These are phyloP conservation scores for Aristolochia fimbriata DNA, from an alignment of 164 flowering plant species.

Conservation along the genomic window DNA sequence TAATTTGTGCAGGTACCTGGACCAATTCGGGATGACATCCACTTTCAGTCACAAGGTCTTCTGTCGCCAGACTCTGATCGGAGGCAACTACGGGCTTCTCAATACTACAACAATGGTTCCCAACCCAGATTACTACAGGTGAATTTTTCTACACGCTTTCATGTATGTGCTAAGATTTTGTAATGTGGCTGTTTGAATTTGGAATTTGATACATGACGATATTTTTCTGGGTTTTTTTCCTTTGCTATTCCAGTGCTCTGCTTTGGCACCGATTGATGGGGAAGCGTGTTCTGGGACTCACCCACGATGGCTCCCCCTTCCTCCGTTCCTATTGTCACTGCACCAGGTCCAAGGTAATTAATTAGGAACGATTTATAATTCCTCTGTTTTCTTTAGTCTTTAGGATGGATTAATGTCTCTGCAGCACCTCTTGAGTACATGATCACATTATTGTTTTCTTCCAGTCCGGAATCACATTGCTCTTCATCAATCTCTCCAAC, in stretches of 20 bases:
- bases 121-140: slow-evolving; percentile 74
- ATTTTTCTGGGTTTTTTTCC: background rate
- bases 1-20: slow-evolving; percentile 47
- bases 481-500: slow-evolving; percentile 48
- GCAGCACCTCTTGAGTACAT: too few species aligned
- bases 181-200: background rate
- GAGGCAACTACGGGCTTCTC: slow-evolving; percentile 72
- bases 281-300: slow-evolving; percentile 27
- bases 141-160: too few species aligned
- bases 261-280: slow-evolving; percentile 80
- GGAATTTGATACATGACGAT: background rate
- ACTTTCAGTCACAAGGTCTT: slow-evolving; percentile 42
- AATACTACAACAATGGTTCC: slow-evolving; percentile 51
- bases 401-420: too few species aligned
- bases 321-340: slow-evolving; percentile 57
- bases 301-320: slow-evolving; percentile 28
- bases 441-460: background rate
- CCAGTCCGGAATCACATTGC: slow-evolving; percentile 40
- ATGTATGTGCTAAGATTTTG: too few species aligned
- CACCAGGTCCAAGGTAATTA: slow-evolving; percentile 42
- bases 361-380: too few species aligned
- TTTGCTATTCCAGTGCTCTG: slow-evolving; percentile 45
- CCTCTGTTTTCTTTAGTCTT: too few species aligned
- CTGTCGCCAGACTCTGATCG: slow-evolving; percentile 63
- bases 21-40: slow-evolving; percentile 64